phyloP scores from a whole-genome alignment of 2,329 filamentous ascomycete species.

The Keithomyces neogunnii region DNA sequence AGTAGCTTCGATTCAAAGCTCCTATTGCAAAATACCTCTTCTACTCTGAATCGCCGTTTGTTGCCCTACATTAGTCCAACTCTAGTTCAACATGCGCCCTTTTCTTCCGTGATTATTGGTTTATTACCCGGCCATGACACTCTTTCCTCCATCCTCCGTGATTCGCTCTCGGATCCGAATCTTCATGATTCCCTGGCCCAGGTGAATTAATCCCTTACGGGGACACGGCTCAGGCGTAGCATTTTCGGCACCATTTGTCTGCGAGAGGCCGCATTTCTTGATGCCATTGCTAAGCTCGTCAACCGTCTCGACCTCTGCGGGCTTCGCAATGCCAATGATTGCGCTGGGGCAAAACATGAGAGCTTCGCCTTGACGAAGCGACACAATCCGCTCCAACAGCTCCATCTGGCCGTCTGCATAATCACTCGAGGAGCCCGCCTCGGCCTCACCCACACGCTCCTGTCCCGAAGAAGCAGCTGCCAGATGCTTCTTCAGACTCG shows the following conservation, averaged over 20 bases:
- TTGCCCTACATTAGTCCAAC: not conserved
- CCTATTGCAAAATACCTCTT: too few relatives aligned
- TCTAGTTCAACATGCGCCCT: not conserved
- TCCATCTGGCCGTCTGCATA: conserved; percentile 10
- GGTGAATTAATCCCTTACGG: not conserved
- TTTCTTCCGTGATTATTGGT: not conserved
- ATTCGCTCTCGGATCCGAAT: conserved; percentile 32
- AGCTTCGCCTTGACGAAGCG: conserved; percentile 34
- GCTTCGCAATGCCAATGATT: conserved; percentile 17
- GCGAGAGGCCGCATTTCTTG: not conserved
- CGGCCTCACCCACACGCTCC: not conserved
- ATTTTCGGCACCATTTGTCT: not conserved
- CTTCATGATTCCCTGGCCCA: conserved; percentile 31
- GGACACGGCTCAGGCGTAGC: not conserved
- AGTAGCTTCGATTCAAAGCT: too few relatives aligned
- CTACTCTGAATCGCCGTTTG: too few relatives aligned
- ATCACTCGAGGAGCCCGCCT: not conserved
- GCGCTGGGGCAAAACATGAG: conserved; percentile 38
- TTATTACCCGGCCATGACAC: conserved; percentile 30
- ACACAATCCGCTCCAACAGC: conserved; percentile 34
- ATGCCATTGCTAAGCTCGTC: not conserved
- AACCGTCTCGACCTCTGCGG: not conserved
- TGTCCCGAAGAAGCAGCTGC: conserved; percentile 20
- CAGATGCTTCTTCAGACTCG: conserved; percentile 34
- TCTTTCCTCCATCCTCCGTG: conserved; percentile 35